phyloP scores from a whole-genome alignment of 345 rosid genomes.

The Eucalyptus curtisii region DNA sequence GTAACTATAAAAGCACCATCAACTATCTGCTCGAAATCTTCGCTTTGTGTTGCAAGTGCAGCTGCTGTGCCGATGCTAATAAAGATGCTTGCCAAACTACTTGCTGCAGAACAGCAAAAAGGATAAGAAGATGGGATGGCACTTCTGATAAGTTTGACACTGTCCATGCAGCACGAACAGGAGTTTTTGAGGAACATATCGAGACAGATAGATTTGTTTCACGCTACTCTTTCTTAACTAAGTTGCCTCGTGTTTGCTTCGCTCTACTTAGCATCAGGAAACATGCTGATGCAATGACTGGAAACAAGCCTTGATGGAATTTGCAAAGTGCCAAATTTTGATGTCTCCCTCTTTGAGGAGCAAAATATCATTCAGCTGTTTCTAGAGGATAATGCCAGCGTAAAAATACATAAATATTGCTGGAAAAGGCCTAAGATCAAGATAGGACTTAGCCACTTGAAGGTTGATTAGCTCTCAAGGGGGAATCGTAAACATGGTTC shows the following conservation, averaged over 20 bases:
- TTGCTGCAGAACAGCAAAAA: neutral
- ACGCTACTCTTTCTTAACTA: neutral
- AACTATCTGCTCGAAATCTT: neutral
- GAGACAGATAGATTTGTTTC: neutral
- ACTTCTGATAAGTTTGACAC: neutral
- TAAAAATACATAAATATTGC: neutral
- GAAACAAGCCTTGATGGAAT: neutral
- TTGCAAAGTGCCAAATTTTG: neutral
- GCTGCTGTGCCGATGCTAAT: neutral
- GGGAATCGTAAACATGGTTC: neutral
- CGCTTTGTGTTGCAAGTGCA: neutral
- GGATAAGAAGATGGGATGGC: neutral
- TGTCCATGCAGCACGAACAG: neutral
- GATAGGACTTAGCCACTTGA: neutral
- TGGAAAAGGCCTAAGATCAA: neutral
- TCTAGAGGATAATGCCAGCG: neutral
- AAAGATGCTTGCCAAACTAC: neutral
- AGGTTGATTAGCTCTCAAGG: neutral
- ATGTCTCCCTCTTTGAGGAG: neutral
- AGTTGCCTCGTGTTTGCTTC: neutral
- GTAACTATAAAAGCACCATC: neutral
- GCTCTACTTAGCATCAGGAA: neutral
- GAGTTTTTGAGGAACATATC: neutral
- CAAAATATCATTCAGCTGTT: neutral
- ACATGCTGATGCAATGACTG: neutral